These are phyloP conservation scores for Berberis thunbergii DNA, from an alignment of 164 flowering plant genomes.

Conservation along the genomic window DNA sequence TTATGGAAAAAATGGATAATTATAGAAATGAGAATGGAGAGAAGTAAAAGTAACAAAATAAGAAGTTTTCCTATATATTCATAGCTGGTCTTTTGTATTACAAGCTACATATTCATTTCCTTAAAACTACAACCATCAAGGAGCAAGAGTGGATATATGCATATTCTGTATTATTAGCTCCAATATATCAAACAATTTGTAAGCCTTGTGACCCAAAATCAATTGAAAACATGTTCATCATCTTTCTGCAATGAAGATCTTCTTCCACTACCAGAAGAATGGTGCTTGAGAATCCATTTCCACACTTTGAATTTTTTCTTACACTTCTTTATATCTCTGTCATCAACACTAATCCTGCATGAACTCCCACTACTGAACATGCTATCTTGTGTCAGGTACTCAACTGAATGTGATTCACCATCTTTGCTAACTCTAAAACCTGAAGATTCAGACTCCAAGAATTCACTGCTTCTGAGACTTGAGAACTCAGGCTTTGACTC, in stretches of 20 bases:
- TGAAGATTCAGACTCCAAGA: conserved; percentile 15
- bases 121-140: too few relatives aligned
- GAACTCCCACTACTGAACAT: conserved; percentile 29
- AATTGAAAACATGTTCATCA: background rate
- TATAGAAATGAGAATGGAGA: too few relatives aligned
- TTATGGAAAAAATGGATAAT: too few relatives aligned
- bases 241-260: conserved; percentile 14
- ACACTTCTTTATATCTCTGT: conserved; percentile 31
- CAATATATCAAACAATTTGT: background rate
- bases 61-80: too few relatives aligned
- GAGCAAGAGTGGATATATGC: too few relatives aligned
- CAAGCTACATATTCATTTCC: too few relatives aligned
- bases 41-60: too few relatives aligned
- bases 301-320: conserved; percentile 43
- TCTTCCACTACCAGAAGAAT: conserved; percentile 9
- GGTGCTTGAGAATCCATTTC: conserved; percentile 54
- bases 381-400: conserved; percentile 12
- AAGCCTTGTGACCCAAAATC: background rate
- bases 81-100: too few relatives aligned
- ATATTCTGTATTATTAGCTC: too few relatives aligned
- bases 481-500: conserved; percentile 22
- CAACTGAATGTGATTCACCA: conserved; percentile 10
- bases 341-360: conserved; percentile 37
- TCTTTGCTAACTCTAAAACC: conserved; percentile 21
- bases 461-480: conserved; percentile 12